Base-by-base conservation (phyloP, 2,329 filamentous ascomycete genomes). In the Venturiaceae sp. region DNA sequence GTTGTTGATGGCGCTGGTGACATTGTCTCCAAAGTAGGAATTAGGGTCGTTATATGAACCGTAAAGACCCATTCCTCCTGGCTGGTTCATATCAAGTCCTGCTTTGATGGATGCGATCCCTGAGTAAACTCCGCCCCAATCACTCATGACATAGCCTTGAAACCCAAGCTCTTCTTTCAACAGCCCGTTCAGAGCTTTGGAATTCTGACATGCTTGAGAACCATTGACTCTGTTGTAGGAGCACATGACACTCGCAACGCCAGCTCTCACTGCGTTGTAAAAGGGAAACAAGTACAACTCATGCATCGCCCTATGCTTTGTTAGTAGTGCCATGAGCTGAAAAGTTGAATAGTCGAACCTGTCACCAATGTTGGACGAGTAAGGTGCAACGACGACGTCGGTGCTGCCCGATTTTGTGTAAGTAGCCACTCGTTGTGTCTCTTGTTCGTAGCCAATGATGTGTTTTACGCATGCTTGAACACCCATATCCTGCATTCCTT, bases 121-220 rank as follows among this genome's bases (percentile, higher is more conserved):
- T 5, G 64, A 64, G 60, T 68, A 63, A 21, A 68, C 66, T 11
- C 64, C 66, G 39, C 63, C 59, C 66, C 67, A 68, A 41, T 66
- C 64, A 19, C 60, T 62, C 39, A 66, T 55, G 7, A 66, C 63
- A 52, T 65, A 64, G 11, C 65, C 69, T 39, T 65, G 64, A 57
- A 70, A 71, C 1, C 67, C 67, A 11, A 71, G 77, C 68, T 90
- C 84, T 14, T 77, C 72, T 71, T 90, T 89, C 16, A 90, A 73
- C 3, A 90, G 67, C 53, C 79, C 78, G 66, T 86, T 85, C 57
- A 88, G 67, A 3, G 77, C 70, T 53, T 80, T 74, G 60, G 80
- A 79, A 69, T 85, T 88, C 66, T 85, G 80, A 68, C 86, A 58
- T 36, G 14, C 47, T 34, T 33, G 30, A 21, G 6, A 36, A 23